Evolutionary conservation across 2,329 filamentous ascomycete genomes (phyloP), one percentile per base, ranked within the genome.

Genomic region (Cladosporium oxysporum): DNA sequence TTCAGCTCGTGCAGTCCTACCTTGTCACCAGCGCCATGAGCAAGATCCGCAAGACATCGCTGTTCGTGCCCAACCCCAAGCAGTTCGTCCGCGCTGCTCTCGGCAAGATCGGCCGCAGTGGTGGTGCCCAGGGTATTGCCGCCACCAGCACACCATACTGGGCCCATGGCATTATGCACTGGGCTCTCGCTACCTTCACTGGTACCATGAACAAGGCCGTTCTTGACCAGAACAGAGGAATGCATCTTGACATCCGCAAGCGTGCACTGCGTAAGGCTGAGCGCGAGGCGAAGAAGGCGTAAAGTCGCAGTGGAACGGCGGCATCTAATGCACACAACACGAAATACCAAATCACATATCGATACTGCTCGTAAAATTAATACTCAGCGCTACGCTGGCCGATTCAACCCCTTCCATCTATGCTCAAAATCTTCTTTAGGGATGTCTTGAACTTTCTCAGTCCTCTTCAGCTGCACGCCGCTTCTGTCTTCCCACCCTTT

Each of bases 21-120:
- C 87, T 99, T 58, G 91, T 99, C 74, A 96, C 93, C 5, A 94
- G 92, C 0, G 92, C 94, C 75, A 99, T 99, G 95, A 94, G 91
- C 80, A 99, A 99, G 85, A 88, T 99, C 73, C 90, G 92, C 73
- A 90, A 89, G 65, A 83, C 92, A 0, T 94, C 87, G 69, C 79
- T 89, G 55, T 82, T 93, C 66, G 90, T 98, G 55, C 95, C 95
- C 11, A 92, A 85, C 66, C 91, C 94, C 16, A 90, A 89, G 77
- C 82, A 85, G 63, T 98, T 98, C 77, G 95, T 99, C 65, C 87
- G 86, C 73, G 83, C 91, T 7, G 87, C 90, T 0, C 82, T 99
- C 66, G 82, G 85, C 69, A 97, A 95, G 83, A 85, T 99, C 73
- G 94, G 94, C 11, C 81, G 88, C 58, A 87, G 86, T 65, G 91